Conservation (phyloP, 2,329 filamentous ascomycete genomes). For the Arthrinium phaeospermum region DNA sequence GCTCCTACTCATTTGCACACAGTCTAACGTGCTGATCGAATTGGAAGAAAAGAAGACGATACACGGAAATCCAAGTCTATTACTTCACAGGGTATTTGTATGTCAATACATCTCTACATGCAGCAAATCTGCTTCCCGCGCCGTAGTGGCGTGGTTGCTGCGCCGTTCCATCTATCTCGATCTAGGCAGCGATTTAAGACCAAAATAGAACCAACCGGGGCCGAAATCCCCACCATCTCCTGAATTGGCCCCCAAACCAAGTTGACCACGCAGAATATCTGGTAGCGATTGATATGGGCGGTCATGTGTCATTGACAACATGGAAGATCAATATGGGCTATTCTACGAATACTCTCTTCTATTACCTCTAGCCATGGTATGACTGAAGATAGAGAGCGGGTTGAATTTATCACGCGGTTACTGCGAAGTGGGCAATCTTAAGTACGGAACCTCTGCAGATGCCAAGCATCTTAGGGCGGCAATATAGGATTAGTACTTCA, state of each 20-base stretch:
- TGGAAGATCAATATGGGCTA: too few relatives aligned
- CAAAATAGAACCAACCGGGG: not conserved
- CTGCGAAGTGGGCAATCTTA: not conserved
- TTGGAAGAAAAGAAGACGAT: not conserved
- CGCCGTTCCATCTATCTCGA: not conserved
- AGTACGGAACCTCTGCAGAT: not conserved
- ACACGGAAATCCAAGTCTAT: not conserved
- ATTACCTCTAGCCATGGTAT: not conserved
- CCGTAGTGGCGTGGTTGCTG: not conserved
- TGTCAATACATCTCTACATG: not conserved
- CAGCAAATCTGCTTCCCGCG: not conserved
- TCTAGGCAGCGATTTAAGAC: conserved; percentile 9
- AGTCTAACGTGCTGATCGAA: not conserved
- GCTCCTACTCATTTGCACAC: not conserved
- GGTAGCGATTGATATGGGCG: not conserved
- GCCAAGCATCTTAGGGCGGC: not conserved
- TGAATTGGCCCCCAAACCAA: not conserved
- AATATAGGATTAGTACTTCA: not conserved
- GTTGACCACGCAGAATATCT: not conserved
- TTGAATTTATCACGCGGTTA: not conserved
- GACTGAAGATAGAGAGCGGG: not conserved
- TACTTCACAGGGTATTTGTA: not conserved
- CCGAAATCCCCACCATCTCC: not conserved
- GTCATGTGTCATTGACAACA: not conserved
- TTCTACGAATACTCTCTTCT: not conserved